These are phyloP conservation scores for Casuarina cunninghamiana DNA, from an alignment of 306 rosid genomes.

Conservation along the genomic window DNA sequence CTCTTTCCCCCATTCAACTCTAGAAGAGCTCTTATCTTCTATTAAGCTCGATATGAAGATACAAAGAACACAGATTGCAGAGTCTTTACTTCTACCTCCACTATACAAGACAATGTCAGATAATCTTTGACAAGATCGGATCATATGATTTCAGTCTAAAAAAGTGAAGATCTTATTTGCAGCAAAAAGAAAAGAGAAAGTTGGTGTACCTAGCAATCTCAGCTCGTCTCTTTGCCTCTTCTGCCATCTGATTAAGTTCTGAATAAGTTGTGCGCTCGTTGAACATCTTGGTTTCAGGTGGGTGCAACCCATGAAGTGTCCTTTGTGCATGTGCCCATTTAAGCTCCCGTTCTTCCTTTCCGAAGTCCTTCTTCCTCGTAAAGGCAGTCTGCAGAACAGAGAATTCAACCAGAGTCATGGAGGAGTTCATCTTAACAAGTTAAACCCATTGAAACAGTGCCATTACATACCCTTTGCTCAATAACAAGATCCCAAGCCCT, in stretches of 20 bases:
- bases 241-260: constrained; percentile 79
- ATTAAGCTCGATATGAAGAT: neutral
- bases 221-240: constrained; percentile 81
- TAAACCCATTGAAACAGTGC: neutral
- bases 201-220: constrained; percentile 72
- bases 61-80: too few species aligned
- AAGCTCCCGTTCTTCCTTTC: constrained; percentile 84
- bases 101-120: too few species aligned
- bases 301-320: constrained; percentile 85
- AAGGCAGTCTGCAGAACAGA: constrained; percentile 61
- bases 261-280: constrained; percentile 45
- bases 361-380: constrained; percentile 75
- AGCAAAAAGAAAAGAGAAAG: neutral
- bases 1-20: neutral
- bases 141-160: too few species aligned
- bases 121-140: too few species aligned
- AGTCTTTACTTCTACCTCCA: too few species aligned
- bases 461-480: constrained; percentile 66
- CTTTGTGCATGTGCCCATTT: constrained; percentile 83
- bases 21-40: neutral
- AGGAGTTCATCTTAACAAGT: neutral
- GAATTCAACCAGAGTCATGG: constrained; percentile 6
- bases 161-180: too few species aligned
- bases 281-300: constrained; percentile 68
- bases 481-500: constrained; percentile 87